Base-by-base conservation (phyloP, 768 basidiomycete genomes). In the Tephrocybe sp. region DNA sequence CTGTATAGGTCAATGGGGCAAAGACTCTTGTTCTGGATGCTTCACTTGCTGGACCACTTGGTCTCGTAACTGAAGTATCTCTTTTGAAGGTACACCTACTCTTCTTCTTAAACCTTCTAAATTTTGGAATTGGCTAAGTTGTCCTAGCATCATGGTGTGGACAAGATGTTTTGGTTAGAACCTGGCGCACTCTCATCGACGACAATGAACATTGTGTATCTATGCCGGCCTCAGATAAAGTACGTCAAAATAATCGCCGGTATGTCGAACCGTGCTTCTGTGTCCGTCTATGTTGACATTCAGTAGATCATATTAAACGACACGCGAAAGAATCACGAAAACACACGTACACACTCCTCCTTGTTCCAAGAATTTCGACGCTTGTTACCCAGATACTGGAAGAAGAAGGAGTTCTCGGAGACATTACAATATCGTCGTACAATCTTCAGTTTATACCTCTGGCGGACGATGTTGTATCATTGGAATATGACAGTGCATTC, bases 161-260 rank as follows among this genome's bases (percentile, higher is more conserved):
- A 97, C 73, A 97, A 97, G 75, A 95, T 99, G 91, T 97, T 94
- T 71, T 99, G 97, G 95, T 82, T 99, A 19, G 97, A 98, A 68
- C 68, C 86, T 10, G 94, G 94, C 15, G 85, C 91, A 8, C 69
- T 98, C 39, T 77, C 82, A 11, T 87, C 91, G 2, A 78, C 83
- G 3, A 94, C 94, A 5, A 79, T 88, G 27, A 94, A 94, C 59
- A 83, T 98, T 50, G 82, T 99, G 16, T 99, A 97, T 69, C 79
- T 99, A 8, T 95, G 91, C 65, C 79, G 94, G 25, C 93, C 95
- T 2, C 77, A 80, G 58, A 89, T 97, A 52, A 86, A 80, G 53
- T 82, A 84, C 64, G 83, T 94, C 63, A 89, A 88, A 68, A 86
- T 91, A 46, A 89, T 98, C 45, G 93, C 95, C 56, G 91, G 97